Evolutionary conservation across 2,329 filamentous ascomycete genomes (phyloP), one percentile per base, ranked within the genome.

Genomic region (Chrysosporium queenslandicum): DNA sequence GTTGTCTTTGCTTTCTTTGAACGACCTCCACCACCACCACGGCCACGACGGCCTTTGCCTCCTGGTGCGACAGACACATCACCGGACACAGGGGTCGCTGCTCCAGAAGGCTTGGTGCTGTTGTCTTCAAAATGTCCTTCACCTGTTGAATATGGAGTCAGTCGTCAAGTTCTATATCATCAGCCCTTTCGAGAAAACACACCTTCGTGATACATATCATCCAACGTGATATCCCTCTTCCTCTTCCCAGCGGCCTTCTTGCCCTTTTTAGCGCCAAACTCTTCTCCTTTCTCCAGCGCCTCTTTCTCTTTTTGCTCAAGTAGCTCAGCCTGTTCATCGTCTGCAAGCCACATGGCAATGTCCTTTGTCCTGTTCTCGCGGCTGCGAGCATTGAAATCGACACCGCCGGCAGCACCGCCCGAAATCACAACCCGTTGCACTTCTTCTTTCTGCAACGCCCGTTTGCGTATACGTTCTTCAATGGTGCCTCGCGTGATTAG

Each of bases 151-250:
- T 63, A 29, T 4, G 11, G 8, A 11, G 45, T 47, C 7, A 47
- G 30, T 37, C 7, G 34, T 9, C 9, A 16, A 36, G 29, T 12
- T 25, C 27, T 20, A 9, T 18, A 12, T 27, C 36, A 40, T 30
- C 57, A 48, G 55, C 39, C 43, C 7, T 29, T 12, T 9, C 12
- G 12, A 11, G 14, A 25, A 48, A 41, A 73, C 87, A 82, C 69
- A 95, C 92, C 92, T 78, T 98, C 92, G 68, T 98, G 92, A 72
- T 98, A 98, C 87, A 98, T 89, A 66, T 96, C 91, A 68, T 97
- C 92, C 69, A 97, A 73, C 63, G 77, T 82, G 58, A 83, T 71
- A 66, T 83, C 80, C 51, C 69, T 68, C 68, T 71, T 70, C 68
- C 74, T 77, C 61, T 85, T 91, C 46, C 68, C 69, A n/a, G 69